Conservation (phyloP, 352 stramenopile species). For the Globisporangium ultimum region DNA sequence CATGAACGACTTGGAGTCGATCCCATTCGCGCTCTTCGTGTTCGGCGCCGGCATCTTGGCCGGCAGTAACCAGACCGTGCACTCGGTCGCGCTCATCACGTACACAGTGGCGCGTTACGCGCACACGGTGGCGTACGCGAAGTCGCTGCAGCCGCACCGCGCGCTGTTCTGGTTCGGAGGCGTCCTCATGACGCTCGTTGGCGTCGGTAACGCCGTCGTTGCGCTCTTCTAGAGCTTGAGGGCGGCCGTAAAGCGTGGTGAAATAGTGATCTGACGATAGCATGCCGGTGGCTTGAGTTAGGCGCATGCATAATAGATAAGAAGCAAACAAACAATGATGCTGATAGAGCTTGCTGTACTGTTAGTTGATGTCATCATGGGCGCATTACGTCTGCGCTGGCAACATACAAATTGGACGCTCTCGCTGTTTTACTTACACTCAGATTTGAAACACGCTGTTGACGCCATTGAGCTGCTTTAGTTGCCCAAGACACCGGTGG, state of each 20-base stretch:
- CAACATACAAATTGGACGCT: too few species aligned
- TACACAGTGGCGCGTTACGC: conserved; percentile 35
- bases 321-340: too few species aligned
- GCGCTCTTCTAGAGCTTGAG: conserved; percentile 3
- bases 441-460: too few species aligned
- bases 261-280: too few species aligned
- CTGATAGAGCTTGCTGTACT: too few species aligned
- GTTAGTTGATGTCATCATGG: too few species aligned
- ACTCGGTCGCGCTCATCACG: conserved; percentile 25
- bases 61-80: conserved; percentile 30
- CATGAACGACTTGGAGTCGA: conserved; percentile 59
- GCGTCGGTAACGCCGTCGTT: conserved; percentile 15
- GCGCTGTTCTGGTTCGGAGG: conserved; percentile 21
- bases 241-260: too few species aligned
- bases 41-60: conserved; percentile 45
- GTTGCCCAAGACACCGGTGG: neutral
- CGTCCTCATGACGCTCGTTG: conserved; percentile 18
- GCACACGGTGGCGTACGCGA: conserved; percentile 37
- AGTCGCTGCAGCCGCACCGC: conserved; percentile 34
- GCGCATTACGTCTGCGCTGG: too few species aligned
- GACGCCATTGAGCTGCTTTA: too few species aligned
- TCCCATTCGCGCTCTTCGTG: conserved; percentile 49
- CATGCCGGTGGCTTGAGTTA: too few species aligned
- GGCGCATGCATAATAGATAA: too few species aligned
- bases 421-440: too few species aligned